Evolutionary conservation across 2,329 filamentous ascomycete genomes (phyloP), one percentile per base, ranked within the genome.

Genomic region (Gremmenia infestans): DNA sequence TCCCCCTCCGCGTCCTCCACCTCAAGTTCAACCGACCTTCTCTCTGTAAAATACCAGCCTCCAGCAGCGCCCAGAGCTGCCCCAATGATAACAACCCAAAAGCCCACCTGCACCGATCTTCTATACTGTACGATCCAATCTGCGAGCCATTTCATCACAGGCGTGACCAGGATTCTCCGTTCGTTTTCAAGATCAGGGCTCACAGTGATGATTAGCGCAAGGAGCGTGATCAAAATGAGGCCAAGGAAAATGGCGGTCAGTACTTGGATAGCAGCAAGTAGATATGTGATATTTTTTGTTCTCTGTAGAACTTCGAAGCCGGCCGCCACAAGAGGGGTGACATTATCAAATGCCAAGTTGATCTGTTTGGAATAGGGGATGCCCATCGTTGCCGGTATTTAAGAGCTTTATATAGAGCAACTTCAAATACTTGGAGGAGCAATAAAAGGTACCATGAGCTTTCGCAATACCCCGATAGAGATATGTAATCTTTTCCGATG

Each of bases 291-390:
- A 61, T 79, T 76, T 56, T 74, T 75, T 8, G 73, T 78, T 0
- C 77, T 79, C 54, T 73, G 70, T 2, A 80, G 70, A 25, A 79
- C 74, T 60, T 77, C 68, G 68, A 74, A 79, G 23, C 74, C 76
- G 0, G 72, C 73, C 1, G 73, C 75, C 3, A 79, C 77, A 4
- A 81, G 74, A 0, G 78, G 78, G 0, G 76, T 78, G 28, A 81
- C 77, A 68, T 80, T 75, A 57, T 77, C 74, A 65, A 80, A 79
- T 39, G 77, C 78, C 2, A 74, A 69, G 62, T 78, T 74, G 61
- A 80, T 80, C 59, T 79, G 72, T 62, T 73, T 74, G 14, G 75
- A 78, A 68, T 79, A 80, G 1, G 78, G 78, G 51, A 80, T 74
- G 12, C 78, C 77, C 77, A 80, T 80, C 25, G 9, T 55, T 55